Evolutionary conservation across 306 rosid species (phyloP).

Genomic region (Dicorynia guianensis): DNA sequence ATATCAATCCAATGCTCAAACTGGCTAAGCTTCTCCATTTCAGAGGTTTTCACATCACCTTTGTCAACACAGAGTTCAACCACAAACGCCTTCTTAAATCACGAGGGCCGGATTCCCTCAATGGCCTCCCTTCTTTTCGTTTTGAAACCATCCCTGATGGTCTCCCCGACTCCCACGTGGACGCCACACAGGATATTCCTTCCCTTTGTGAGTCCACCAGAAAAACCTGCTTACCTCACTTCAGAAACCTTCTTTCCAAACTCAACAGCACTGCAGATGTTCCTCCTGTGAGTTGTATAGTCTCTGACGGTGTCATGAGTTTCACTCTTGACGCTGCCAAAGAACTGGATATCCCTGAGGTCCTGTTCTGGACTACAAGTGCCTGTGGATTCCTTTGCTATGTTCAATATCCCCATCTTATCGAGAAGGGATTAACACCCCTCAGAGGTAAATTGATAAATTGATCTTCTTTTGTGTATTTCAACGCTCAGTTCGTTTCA

Average conservation of each 20-base stretch:
- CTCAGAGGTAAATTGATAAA: constrained; percentile 44
- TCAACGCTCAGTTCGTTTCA: too few species aligned
- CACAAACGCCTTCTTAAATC: constrained; percentile 38
- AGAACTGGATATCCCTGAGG: constrained; percentile 45
- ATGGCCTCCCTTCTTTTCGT: constrained; percentile 35
- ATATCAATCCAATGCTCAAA: constrained; percentile 39
- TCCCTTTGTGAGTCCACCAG: constrained; percentile 30
- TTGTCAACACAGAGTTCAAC: constrained; percentile 38
- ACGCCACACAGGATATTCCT: constrained; percentile 50
- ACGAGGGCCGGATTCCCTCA: constrained; percentile 23
- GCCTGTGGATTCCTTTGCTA: constrained; percentile 56
- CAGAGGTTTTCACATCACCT: constrained; percentile 37
- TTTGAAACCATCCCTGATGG: constrained; percentile 50
- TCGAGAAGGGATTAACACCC: constrained; percentile 38
- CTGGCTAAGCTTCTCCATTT: constrained; percentile 32
- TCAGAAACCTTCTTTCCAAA: constrained; percentile 40
- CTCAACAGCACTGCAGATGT: constrained; percentile 33
- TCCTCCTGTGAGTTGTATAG: constrained; percentile 52
- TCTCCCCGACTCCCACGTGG: constrained; percentile 47
- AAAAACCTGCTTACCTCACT: constrained; percentile 36
- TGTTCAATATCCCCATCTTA: constrained; percentile 25
- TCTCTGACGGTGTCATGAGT: constrained; percentile 47
- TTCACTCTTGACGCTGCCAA: constrained; percentile 46
- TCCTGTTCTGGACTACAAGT: constrained; percentile 41
- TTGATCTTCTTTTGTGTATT: too few species aligned